Evolutionary conservation across 768 basidiomycete genomes (phyloP), one percentile per base, ranked within the genome.

Genomic region (Kwoniella newhampshirensis): DNA sequence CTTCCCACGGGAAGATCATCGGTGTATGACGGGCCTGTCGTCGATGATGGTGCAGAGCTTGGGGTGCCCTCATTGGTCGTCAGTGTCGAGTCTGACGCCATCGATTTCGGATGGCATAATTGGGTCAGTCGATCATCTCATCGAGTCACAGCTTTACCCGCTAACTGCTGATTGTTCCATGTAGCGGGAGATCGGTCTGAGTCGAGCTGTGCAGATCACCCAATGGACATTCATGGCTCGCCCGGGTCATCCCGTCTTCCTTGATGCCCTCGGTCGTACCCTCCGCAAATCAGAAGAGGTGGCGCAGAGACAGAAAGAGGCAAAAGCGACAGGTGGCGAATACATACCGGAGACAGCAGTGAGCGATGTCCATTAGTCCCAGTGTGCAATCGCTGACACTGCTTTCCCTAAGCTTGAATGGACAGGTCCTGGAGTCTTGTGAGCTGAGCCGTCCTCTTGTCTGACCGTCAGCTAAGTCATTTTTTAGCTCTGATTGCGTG

Each of bases 191-290:
- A 51, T 67, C 9, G 68, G 68, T 3, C 54, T 70, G 13, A 57
- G 53, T 35, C 51, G 68, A 27, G 66, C 65, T 11, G 65, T 64
- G 2, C 68, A 70, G 45, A 67, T 70, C 21, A 63, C 62, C 2
- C 68, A 70, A 48, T 70, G 68, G 68, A 65, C 68, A 13, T 60
- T 70, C 25, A 65, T 70, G 68, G 65, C 60, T 46, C 45, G 62
- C 59, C 62, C 56, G 42, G 54, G 51, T 25, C 68, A 70, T 51
- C 68, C 68, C 9, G 65, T 70, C 2, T 65, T 70, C 40, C 56
- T 70, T 13, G 68, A 70, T 50, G 62, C 58, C 2, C 42, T 70
- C 20, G 66, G 68, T 1, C 51, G 63, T 15, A 59, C 63, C 0
- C 30, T 70, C 13, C 54, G 54, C 21, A 67, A 63, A 44, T 63